Conservation (phyloP, 1,284 basidiomycete species). For the Cryptococcus sp. region DNA sequence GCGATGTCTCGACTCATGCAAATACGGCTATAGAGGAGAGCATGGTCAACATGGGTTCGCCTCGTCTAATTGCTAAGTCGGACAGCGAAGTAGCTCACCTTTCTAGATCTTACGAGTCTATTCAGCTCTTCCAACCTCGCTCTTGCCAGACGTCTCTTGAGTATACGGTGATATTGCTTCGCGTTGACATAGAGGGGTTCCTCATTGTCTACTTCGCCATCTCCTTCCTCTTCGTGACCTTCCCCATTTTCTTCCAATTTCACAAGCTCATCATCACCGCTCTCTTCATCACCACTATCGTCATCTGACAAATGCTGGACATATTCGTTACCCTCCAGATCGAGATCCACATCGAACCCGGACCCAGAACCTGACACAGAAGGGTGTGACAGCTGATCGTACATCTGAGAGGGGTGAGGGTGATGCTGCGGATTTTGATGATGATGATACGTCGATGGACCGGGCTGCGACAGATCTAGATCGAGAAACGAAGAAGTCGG, state of each 20-base stretch:
- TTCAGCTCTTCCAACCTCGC: constrained; percentile 89
- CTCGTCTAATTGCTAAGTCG: too few relatives aligned
- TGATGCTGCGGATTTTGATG: not conserved
- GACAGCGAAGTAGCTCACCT: constrained; percentile 59
- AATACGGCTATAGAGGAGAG: constrained; percentile 88
- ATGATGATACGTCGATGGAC: constrained; percentile 30
- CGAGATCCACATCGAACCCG: constrained; percentile 12
- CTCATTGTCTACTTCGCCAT: constrained; percentile 64
- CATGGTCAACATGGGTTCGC: too few relatives aligned
- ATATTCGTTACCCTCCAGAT: constrained; percentile 10
- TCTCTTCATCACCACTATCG: constrained; percentile 14
- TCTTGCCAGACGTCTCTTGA: constrained; percentile 84
- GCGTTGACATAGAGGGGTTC: constrained; percentile 96
- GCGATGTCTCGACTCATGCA: constrained; percentile 95
- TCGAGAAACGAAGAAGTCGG: constrained; percentile 33
- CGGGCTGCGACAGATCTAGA: constrained; percentile 34
- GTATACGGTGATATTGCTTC: constrained; percentile 94
- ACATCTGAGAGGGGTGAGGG: not conserved
- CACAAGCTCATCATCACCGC: constrained; percentile 9
- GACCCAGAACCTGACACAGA: not conserved
- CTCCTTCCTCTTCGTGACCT: constrained; percentile 29
- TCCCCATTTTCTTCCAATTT: constrained; percentile 20
- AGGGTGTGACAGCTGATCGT: constrained; percentile 9
- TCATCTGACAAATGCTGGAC: constrained; percentile 15
- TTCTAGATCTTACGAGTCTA: constrained; percentile 82